phyloP scores from a whole-genome alignment of 352 stramenopile genomes.

The Globisporangium solare region DNA sequence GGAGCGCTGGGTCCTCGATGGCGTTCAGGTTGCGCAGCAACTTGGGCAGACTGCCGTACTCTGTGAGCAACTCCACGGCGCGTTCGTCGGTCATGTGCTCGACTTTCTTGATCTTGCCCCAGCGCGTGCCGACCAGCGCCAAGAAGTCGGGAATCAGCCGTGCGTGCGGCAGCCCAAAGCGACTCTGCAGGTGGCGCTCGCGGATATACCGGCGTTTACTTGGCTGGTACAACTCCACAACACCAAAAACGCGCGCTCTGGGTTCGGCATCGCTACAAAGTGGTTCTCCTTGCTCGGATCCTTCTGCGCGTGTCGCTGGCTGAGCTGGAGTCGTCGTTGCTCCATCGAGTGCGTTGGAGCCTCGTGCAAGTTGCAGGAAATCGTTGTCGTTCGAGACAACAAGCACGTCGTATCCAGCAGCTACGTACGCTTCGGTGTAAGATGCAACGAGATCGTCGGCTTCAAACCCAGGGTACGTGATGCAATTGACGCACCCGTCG shows the following conservation, averaged over 20 bases:
- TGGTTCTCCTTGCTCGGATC: neutral
- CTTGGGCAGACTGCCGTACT: conserved; percentile 49
- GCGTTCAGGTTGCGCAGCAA: conserved; percentile 64
- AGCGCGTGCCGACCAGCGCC: conserved; percentile 60
- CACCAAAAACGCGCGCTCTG: neutral
- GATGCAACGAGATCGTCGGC: conserved; percentile 69
- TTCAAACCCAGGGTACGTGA: conserved; percentile 44
- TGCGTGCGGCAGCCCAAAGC: conserved; percentile 42
- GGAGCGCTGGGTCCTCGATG: conserved; percentile 39
- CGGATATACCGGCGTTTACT: conserved; percentile 64
- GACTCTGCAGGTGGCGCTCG: conserved; percentile 52
- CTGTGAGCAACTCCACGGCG: conserved; percentile 56
- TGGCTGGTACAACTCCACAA: conserved; percentile 72
- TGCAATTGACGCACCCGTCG: conserved; percentile 37
- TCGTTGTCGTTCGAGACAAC: conserved; percentile 72
- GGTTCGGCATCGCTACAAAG: neutral
- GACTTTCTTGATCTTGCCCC: conserved; percentile 63
- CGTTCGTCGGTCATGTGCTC: conserved; percentile 46
- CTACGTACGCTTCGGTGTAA: conserved; percentile 37
- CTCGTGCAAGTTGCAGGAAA: conserved; percentile 55
- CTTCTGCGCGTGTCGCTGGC: neutral
- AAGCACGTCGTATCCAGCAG: conserved; percentile 46
- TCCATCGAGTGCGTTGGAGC: conserved; percentile 8
- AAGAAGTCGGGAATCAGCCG: conserved; percentile 55
- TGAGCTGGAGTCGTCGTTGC: neutral